Base-by-base conservation (phyloP, 2,329 filamentous ascomycete genomes). In the Monilinia vaccinii-corymbosi region DNA sequence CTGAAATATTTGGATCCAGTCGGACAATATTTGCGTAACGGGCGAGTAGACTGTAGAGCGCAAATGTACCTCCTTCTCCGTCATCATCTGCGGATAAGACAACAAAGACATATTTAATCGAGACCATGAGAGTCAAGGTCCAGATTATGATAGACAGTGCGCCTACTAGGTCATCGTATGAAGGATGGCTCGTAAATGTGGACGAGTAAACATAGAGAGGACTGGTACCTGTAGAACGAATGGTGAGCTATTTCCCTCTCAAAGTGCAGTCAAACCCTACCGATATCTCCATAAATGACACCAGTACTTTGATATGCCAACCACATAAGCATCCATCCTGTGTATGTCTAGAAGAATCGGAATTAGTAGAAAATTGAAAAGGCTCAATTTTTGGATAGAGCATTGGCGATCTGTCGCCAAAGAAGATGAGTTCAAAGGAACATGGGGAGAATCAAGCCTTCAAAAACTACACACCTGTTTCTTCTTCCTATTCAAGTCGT, bases 171-270 rank as follows among this genome's bases (percentile, higher is more conserved):
- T 87, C 81, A 25, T 81, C 75, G 65, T 80, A 79, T 8, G 73
- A 76, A 0, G 84, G 84, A 18, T 78, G 73, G 3, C 74, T 72
- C 31, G 77, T 75, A 67, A 89, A 89, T 0, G 83, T 87, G n/a
- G 82, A 85, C 21, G 84, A 87, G 71, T 76, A 88, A 21, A 88
- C 85, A 67, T 89, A 89, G 21, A 89, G 80, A n/a, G 84, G 85
- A 62, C 79, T 83, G 0, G 75, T 80, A 11, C 60, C 31, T 60
- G 25, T 47, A n/a, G 36, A 18, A n/a, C 7, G 6, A 36, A 49
- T 6, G 21, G 18, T 49, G 8, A 21, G 34, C 4, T 16, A 42
- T 32, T 31, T n/a, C 13, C 42, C 11, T 48, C 13, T 53, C 21
- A 7, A n/a, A 23, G 18, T 25, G 42, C 6, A n/a, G 28, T 21